Evolutionary conservation across 1,139 yeast species (phyloP), one percentile per base, ranked within the genome.

Genomic region (Geotrichum histeridarum): DNA sequence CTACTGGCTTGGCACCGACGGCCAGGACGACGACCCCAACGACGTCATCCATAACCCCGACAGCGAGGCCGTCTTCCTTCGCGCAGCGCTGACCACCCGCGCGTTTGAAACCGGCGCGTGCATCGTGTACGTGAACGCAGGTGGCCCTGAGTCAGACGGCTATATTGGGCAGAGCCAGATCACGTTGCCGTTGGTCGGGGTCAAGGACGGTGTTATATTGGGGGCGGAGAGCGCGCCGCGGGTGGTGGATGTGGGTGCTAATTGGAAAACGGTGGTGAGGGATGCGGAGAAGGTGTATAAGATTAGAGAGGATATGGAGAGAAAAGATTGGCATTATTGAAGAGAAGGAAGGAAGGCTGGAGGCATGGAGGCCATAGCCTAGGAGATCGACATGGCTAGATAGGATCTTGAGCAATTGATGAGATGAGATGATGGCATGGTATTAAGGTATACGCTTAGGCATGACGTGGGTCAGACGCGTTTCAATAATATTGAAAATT

Each of bases 41-140:
- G 60, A 48, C 5, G 38, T 41, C 9, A n/a, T n/a, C n/a, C 41
- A 48, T n/a, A 58, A 59, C 41, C 44, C 38, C n/a, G 55, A 60
- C 35, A 30, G 59, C 35, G 63, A 60, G 50, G 41, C 48, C 2
- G 42, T 41, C 39, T 55, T 60, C 32, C 45, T 60, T 41, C 39
- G 53, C 22, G 45, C 55, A 9, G 51, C 54, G 12, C 50, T 60
- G 22, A 52, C 60, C 1, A 48, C 61, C 1, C 54, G 63, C 8
- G 63, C 63, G 8, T 60, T 57, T 38, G 63, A 60, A 44, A 48
- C 57, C 31, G 55, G 51, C 32, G 54, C 61, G 11, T 46, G 50
- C 12, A 46, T 60, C 14, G 58, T 58, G 14, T 59, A 56, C 41
- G 56, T 55, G 50, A 60, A 60, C 39, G 62, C 57, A 31, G 62